Conservation (phyloP, 2,329 filamentous ascomycete genomes). For the Stachybotrys chartarum region DNA sequence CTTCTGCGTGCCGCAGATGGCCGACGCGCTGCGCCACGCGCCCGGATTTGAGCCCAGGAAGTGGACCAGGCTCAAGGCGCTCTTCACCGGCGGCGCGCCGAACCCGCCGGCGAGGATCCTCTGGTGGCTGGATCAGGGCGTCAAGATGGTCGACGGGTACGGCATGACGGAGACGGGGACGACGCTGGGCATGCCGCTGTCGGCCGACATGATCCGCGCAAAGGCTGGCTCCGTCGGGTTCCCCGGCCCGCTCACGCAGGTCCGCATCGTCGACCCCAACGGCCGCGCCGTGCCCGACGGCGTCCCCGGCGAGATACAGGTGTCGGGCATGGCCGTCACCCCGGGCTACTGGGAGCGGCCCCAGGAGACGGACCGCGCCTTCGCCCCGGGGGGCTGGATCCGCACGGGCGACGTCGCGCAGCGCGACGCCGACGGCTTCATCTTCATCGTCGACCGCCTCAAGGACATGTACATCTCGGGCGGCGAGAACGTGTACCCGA, state of each 20-base stretch:
- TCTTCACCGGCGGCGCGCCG: background rate
- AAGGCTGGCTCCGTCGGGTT: background rate
- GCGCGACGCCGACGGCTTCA: background rate
- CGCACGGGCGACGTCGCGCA: background rate
- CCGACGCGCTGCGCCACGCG: background rate
- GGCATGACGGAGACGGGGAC: background rate
- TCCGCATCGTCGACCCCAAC: background rate
- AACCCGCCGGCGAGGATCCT: background rate
- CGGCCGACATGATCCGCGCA: background rate
- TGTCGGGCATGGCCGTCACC: background rate
- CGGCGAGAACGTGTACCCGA: background rate
- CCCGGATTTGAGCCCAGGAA: background rate
- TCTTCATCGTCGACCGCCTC: background rate
- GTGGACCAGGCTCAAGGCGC: background rate
- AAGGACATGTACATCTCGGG: background rate
- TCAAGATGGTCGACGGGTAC: background rate
- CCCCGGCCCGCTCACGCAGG: background rate
- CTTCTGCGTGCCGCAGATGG: background rate
- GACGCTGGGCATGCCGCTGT: background rate
- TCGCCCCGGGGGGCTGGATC: background rate
- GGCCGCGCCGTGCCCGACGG: background rate
- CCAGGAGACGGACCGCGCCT: background rate
- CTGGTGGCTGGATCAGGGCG: background rate
- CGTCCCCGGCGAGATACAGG: background rate
- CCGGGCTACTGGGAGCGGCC: background rate